Base-by-base conservation (phyloP, 208 protist species). In the Endotrypanum monterogeii region DNA sequence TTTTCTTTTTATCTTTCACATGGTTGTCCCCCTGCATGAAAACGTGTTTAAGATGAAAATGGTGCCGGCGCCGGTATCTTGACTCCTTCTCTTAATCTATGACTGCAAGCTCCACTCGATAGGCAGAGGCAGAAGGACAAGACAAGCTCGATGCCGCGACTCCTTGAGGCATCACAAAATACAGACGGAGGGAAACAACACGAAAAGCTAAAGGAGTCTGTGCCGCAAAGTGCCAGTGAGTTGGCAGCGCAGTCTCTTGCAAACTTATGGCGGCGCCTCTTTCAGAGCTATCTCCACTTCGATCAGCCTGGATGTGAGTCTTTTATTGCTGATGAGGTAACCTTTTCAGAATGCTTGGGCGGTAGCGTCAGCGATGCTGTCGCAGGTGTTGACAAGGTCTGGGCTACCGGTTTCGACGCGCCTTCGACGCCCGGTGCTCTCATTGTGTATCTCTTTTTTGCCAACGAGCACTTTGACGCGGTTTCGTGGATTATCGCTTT, bases 401-500 rank as follows among this genome's bases (percentile, higher is more conserved):
- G 87, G 88, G 72, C 68, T 1, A 39, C 73, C 3, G 74, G 73
- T 7, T 85, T 81, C 41, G n/a, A 41, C 4, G 23, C 60, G 11
- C 5, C 52, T 25, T 54, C 66, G 23, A 35, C 52, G 16, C 67
- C 25, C 23, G 82, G 89, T 35, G 81, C 73, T 6, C 83, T 95
- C 73, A 92, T 95, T 57, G 80, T 85, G 60, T 81, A 91, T 62
- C 73, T 94, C 4, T 90, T 86, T 71, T 71, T 83, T 4, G 66
- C 67, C 48, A 87, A 89, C 78, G 71, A 84, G 23, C 61, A 76
- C 30, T 84, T 92, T 23, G 89, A 94, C 63, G 46, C 76, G 8
- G 48, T 87, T 12, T 83, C 83, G 28, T 94, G 91, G 89, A 48
- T 96, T 2, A 85, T 96, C 61, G 89, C 89, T 2, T 92, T 92